Base-by-base conservation (phyloP, 2,329 filamentous ascomycete genomes). In the Pseudogymnoascus sp. region DNA sequence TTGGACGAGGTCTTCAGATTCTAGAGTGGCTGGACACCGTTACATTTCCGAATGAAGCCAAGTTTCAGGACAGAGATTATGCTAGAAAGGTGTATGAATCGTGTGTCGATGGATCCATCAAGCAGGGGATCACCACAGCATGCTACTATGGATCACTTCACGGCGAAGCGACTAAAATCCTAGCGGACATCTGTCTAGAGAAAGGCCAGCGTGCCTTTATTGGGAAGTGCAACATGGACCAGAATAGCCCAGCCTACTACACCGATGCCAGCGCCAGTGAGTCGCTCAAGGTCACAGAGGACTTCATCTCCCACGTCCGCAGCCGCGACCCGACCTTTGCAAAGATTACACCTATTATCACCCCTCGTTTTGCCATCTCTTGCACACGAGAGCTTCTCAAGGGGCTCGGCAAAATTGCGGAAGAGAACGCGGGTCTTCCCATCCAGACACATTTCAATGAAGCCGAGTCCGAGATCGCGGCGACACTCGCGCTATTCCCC, bases 141-240 rank as follows among this genome's bases (percentile, higher is more conserved):
- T 85, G 90, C 17, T 97, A 97, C 81, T 97, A 89, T 74, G 91
- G 92, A 64, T 97, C 93, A 21, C 85, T 91, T 66, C 88, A 96
- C 74, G 88, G 95, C 1, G 80, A 84, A 1, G 87, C 91, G 1
- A 97, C 93, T 9, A 96, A 96, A 72, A 82, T 96, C 10, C 85
- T 97, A 3, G 89, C 92, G 0, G 85, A 90, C 67, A 83, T 96
- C 17, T 96, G 93, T 71, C 80, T 89, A n/a, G 72, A 77, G 0
- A 79, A 85, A 26, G 93, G 93, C 60, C 93, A 97, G 76, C 83
- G 93, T 60, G 93, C 93, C 10, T 89, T 97, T 66, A 83, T 97
- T 50, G 93, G 93, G 37, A 83, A 93, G 44, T 70, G 74, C 59
- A 72, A 72, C 15, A 97, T 96, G 93, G 90, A 97, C 74, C 82